Percentiles rank a stretch among this genome's conserved stretches.
These are phyloP conservation scores for Phellopilus nigrolimitatus DNA, from an alignment of 1,284 basidiomycete genomes.

Conservation along the genomic window DNA sequence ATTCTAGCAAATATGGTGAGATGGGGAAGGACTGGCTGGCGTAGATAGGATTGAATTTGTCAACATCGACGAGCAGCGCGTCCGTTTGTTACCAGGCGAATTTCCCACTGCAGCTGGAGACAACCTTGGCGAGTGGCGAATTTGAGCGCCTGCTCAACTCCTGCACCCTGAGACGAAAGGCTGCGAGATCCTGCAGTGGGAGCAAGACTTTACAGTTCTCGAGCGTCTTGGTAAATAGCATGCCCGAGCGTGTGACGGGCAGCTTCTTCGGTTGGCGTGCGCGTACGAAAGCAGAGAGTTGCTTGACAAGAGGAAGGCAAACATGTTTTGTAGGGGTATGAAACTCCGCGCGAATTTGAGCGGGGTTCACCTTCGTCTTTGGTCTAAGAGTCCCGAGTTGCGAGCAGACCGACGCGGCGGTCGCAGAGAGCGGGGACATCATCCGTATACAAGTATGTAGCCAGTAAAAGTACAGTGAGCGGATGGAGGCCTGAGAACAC, in stretches of 20 bases:
- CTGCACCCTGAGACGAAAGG: conserved; percentile 44
- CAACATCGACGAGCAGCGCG: conserved; percentile 21
- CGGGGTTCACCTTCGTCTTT: conserved; percentile 75
- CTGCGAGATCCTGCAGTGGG: conserved; percentile 75
- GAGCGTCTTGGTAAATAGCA: conserved; percentile 56
- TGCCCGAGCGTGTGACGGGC: conserved; percentile 58
- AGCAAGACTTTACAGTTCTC: conserved; percentile 74
- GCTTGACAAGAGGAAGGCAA: conserved; percentile 60
- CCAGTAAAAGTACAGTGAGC: conserved; percentile 69
- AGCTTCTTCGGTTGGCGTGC: conserved; percentile 63
- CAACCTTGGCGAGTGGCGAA: conserved; percentile 41
- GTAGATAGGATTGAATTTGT: conserved; percentile 29
- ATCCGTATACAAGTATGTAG: conserved; percentile 88
- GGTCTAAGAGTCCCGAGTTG: too few species aligned
- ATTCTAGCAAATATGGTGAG: conserved; percentile 17
- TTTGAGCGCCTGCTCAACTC: conserved; percentile 29
- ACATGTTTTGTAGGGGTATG: conserved; percentile 48
- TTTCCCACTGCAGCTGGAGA: conserved; percentile 38
- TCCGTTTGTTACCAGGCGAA: conserved; percentile 23
- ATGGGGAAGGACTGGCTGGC: conserved; percentile 18
- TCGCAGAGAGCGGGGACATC: too few species aligned
- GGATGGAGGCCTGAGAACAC: conserved; percentile 50
- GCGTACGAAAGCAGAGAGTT: conserved; percentile 61
- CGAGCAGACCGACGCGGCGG: too few species aligned
- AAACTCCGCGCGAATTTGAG: conserved; percentile 60